A percentile compares a stretch with the other conserved stretches of the same genome.
These are phyloP conservation scores for Cyberlindnera maclurae DNA, from an alignment of 805 yeast species.

Conservation along the genomic window DNA sequence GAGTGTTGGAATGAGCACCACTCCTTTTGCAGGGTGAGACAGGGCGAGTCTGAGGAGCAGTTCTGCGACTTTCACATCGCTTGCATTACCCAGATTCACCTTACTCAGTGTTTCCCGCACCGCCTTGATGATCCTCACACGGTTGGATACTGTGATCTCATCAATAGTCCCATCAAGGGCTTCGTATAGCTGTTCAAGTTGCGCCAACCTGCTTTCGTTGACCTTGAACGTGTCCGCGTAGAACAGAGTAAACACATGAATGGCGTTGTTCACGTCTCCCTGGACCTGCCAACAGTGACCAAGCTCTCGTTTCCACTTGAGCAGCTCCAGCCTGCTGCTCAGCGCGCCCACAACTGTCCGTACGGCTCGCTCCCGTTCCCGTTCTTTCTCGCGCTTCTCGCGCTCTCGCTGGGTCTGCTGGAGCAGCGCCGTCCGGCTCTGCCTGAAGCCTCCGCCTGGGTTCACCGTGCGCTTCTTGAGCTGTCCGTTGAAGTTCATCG, in stretches of 20 bases:
- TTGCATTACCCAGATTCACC: conserved; percentile 1
- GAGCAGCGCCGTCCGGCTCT: conserved; percentile 38
- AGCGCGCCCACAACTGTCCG: conserved; percentile 41
- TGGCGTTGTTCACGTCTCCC: not conserved
- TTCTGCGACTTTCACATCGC: conserved; percentile 1
- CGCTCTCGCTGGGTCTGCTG: conserved; percentile 63
- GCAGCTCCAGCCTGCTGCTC: conserved; percentile 32
- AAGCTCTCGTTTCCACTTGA: conserved; percentile 19
- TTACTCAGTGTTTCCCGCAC: conserved; percentile 4
- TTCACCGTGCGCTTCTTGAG: conserved; percentile 50
- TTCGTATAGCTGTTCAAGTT: conserved; percentile 5
- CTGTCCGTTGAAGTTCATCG: conserved; percentile 53
- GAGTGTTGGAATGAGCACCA: conserved; percentile 2
- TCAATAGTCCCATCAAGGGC: not conserved
- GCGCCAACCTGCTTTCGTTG: conserved; percentile 5
- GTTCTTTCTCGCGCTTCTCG: conserved; percentile 49
- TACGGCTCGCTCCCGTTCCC: conserved; percentile 44
- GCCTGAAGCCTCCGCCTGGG: conserved; percentile 39
- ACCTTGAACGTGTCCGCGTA: conserved; percentile 17
- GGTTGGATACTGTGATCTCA: not conserved
- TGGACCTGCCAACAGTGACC: conserved; percentile 17
- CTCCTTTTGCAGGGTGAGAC: conserved; percentile 1
- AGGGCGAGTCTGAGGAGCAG: conserved; percentile 5
- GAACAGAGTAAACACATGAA: conserved; percentile 27
- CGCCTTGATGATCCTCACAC: conserved; percentile 6